Conservation (phyloP, 352 stramenopile genomes). For the Phytophthora colocasiae region DNA sequence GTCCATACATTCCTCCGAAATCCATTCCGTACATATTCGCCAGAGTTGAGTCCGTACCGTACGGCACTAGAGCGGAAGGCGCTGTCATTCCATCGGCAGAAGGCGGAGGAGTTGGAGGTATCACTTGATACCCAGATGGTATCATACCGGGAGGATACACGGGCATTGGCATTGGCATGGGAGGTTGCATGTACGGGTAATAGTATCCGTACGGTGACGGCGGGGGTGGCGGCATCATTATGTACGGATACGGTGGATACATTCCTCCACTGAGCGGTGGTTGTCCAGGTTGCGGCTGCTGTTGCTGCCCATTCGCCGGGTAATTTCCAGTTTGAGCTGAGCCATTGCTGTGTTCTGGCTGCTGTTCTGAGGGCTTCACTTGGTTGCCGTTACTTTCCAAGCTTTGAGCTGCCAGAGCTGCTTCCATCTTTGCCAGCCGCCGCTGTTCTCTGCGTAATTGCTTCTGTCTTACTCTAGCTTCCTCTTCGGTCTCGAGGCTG, state of each 20-base stretch:
- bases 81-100: constrained; percentile 25
- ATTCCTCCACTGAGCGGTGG: constrained; percentile 32
- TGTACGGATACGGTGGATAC: constrained; percentile 48
- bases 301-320: constrained; percentile 19
- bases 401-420: constrained; percentile 42
- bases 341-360: constrained; percentile 13
- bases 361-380: neutral
- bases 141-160: constrained; percentile 40
- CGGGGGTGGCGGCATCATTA: constrained; percentile 38
- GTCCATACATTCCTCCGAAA: constrained; percentile 24
- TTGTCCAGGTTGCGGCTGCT: constrained; percentile 4
- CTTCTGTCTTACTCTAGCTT: constrained; percentile 36
- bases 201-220: constrained; percentile 47
- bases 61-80: constrained; percentile 47
- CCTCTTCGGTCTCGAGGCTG: constrained; percentile 29
- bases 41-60: constrained; percentile 30
- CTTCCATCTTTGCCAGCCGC: constrained; percentile 46
- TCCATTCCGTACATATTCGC: constrained; percentile 21
- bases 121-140: constrained; percentile 34
- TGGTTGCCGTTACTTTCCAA: constrained; percentile 19
- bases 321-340: constrained; percentile 8
- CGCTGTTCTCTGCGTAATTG: constrained; percentile 41
- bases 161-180: constrained; percentile 28
- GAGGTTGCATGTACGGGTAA: constrained; percentile 47
- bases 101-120: constrained; percentile 26